Evolutionary conservation across 352 stramenopile genomes (phyloP), one percentile per base, ranked within the genome.

Genomic region (Globisporangium spinosum): DNA sequence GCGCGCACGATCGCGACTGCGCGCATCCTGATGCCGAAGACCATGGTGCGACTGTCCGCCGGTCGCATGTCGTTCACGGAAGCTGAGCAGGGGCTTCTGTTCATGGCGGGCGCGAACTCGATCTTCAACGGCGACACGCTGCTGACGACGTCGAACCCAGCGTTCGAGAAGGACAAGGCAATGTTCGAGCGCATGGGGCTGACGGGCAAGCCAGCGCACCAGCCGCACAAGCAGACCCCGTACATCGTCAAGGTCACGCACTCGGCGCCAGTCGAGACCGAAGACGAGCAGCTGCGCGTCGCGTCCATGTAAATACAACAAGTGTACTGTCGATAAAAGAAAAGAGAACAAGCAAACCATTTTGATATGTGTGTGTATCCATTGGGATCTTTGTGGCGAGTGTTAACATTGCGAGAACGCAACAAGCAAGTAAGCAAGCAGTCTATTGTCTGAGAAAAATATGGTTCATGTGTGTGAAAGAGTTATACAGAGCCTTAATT

Each of bases 101-200:
- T 99, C 83, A 96, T 98, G 80, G 96, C 96, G 6, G 97, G 97
- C 22, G 97, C 97, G 64, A 99, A 99, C 87, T 98, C 94, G 65
- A 99, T 99, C 78, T 99, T 99, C 75, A 99, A 98, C 78, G 97
- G 97, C 35, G 97, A 99, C 80, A 98, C 95, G 77, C 84, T 99
- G 53, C 80, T 99, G 47, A 99, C 97, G 34, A 99, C 97, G 20
- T 77, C 89, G 65, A 99, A 99, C 83, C 95, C 95, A 23, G 95
- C 94, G 68, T 98, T 99, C 73, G 93, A 98, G 73, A 91, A 96
- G 68, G 97, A 99, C 82, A 89, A 94, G 72, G 73, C 76, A 38
- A 85, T 99, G 69, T 99, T 99, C 65, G 69, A 90, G 35, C 97
- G 96, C 76, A 90, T 99, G 69, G 97, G 97, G 15, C 92, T 99